These are phyloP conservation scores for Psilocybe cubensis DNA, from an alignment of 768 basidiomycete genomes.

Conservation along the genomic window DNA sequence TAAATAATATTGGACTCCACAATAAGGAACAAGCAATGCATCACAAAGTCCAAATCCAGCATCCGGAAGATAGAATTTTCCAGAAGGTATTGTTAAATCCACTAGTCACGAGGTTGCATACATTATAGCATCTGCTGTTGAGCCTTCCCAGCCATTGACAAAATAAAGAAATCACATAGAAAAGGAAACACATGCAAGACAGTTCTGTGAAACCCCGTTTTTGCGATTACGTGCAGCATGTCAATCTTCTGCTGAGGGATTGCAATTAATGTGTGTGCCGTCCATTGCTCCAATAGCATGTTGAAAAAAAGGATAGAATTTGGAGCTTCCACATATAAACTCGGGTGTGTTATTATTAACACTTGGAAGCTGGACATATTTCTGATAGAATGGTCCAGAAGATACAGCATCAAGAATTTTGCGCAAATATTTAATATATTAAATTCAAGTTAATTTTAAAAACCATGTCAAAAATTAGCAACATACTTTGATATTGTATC, in stretches of 20 bases:
- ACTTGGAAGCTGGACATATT: neutral
- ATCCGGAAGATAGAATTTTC: no score
- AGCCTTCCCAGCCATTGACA: constrained; percentile 38
- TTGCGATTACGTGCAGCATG: constrained; percentile 17
- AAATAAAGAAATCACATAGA: constrained; percentile 31
- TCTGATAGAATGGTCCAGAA: neutral
- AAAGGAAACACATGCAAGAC: constrained; percentile 32
- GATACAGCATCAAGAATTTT: neutral
- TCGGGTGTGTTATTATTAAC: neutral
- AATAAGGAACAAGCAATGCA: constrained; percentile 36
- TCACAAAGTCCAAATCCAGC: constrained; percentile 35
- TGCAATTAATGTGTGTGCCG: no score
- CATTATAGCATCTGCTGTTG: constrained; percentile 29
- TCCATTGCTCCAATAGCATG: neutral
- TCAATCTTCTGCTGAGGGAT: neutral
- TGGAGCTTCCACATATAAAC: neutral
- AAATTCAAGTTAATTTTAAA: no score
- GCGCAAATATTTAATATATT: no score
- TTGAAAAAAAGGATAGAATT: neutral
- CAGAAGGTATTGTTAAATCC: no score
- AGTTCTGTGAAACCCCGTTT: constrained; percentile 32
- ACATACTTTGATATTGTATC: no score
- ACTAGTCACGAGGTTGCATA: no score
- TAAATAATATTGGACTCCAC: constrained; percentile 38
- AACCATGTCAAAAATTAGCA: no score